Evolutionary conservation across 2,329 filamentous ascomycete genomes (phyloP).

Genomic region (Sclerotinia minor): DNA sequence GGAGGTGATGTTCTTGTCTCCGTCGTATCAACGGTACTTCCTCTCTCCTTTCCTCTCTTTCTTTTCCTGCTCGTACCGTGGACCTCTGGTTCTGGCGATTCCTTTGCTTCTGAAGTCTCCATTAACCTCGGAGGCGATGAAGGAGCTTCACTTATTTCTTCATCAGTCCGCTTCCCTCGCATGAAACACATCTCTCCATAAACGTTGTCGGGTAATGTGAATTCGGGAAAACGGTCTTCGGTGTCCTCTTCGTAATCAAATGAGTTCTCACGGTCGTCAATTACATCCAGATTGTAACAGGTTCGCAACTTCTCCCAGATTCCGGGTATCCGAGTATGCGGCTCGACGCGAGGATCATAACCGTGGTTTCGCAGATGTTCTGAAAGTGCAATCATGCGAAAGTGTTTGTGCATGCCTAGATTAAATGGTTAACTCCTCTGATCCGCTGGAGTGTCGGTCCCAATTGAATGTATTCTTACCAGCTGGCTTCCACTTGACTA

Average conservation of each 20-base stretch:
- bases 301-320: slow-evolving; percentile 87
- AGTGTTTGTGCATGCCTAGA: slow-evolving; percentile 87
- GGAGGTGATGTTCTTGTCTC: slow-evolving; percentile 45
- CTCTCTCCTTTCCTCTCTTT: slow-evolving; percentile 44
- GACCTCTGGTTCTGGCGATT: slow-evolving; percentile 20
- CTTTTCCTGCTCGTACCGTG: slow-evolving; percentile 30
- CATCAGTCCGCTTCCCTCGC: slow-evolving; percentile 33
- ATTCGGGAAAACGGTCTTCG: slow-evolving; percentile 64
- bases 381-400: slow-evolving; percentile 84
- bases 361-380: slow-evolving; percentile 79
- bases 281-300: slow-evolving; percentile 80
- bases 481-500: slow-evolving; percentile 95
- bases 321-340: slow-evolving; percentile 83
- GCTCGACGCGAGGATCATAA: slow-evolving; percentile 66
- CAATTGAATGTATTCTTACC: slow-evolving; percentile 52
- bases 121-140: slow-evolving; percentile 41
- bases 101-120: slow-evolving; percentile 33
- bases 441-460: not conserved
- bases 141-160: slow-evolving; percentile 39
- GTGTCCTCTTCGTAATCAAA: slow-evolving; percentile 50
- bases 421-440: slow-evolving; percentile 22
- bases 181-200: slow-evolving; percentile 40
- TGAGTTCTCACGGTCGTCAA: slow-evolving; percentile 78
- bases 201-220: slow-evolving; percentile 55
- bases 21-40: slow-evolving; percentile 55